Base-by-base conservation (phyloP, 225 moss, liverwort and hornwort species). In the Ulota crispa region DNA sequence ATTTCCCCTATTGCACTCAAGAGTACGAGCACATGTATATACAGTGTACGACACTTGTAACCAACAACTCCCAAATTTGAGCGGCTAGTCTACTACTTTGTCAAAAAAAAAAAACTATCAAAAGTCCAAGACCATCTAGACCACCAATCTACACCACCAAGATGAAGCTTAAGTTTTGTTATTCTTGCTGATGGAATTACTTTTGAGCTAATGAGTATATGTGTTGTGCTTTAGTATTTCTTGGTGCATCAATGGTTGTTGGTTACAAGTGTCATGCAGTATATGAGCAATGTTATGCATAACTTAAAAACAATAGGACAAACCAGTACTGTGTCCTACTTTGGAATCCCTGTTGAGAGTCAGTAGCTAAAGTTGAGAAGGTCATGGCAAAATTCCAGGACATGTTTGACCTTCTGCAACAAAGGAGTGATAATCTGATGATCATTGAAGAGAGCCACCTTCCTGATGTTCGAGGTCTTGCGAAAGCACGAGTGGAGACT, bases 331-430 rank as follows among this genome's bases (percentile, higher is more conserved):
- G 24, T 21, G 6, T 74, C 56, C 36, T 75, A 64, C 13, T 55
- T 66, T 65, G 31, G 64, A 19, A 47, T 53, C 34, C 68, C 72
- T 60, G 55, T 32, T 52, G 39, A 68, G 32, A 66, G 19, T 82
- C 62, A 18, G n/a, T 78, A 18, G 50, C 50, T 50, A 18, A 50
- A 76, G 32, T 68, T 56, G 54, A 62, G 62, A 43, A 74, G 11
- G 63, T 81, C 13, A 78, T 77, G 50, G 50, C 50, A 50, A 56
- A 68, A 67, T 42, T 78, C 7, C 84, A 97, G 96, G 96, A 87
- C 5, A 62, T 97, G 18, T 97, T 92, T 76, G 96, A 95, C 78
- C 92, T 95, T 54, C 72, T 95, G 82, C 94, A 92, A 87, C 90
- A 88, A 77, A 89, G 88, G 73, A 91, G 91, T 20, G 87, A 91